Conservation (phyloP, 73 alveolate species). For the Blepharisma japonicum region DNA sequence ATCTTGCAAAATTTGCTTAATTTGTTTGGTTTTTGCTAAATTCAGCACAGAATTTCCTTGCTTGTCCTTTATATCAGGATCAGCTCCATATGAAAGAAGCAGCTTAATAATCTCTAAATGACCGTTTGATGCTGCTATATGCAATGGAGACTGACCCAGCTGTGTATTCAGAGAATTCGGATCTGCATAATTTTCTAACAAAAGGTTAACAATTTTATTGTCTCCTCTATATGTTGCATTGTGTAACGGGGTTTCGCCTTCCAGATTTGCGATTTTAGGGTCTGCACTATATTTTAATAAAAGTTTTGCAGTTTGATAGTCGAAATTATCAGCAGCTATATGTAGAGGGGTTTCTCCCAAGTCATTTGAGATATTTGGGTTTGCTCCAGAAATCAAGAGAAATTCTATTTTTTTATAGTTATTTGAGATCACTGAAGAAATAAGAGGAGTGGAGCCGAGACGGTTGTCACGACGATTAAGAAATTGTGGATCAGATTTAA, state of each 20-base stretch:
- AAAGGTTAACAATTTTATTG: background rate
- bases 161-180: background rate
- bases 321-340: constrained; percentile 4
- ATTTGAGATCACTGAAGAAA: constrained; percentile 1
- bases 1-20: background rate
- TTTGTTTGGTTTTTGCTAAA: background rate
- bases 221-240: constrained; percentile 12
- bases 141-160: constrained; percentile 8
- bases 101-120: background rate
- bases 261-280: background rate
- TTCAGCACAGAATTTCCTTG: background rate
- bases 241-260: constrained; percentile 10
- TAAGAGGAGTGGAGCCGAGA: constrained; percentile 11
- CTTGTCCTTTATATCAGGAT: background rate
- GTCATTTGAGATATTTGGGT: constrained; percentile 25
- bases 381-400: constrained; percentile 2
- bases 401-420: background rate
- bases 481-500: too few species aligned
- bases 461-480: too few species aligned
- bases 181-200: background rate
- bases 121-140: background rate
- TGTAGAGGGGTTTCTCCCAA: constrained; percentile 18
- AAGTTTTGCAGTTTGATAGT: background rate
- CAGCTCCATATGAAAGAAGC: background rate
- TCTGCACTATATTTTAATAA: background rate